phyloP scores from a whole-genome alignment of 176 grass and related monocot species.

The Rhynchospora breviuscula region DNA sequence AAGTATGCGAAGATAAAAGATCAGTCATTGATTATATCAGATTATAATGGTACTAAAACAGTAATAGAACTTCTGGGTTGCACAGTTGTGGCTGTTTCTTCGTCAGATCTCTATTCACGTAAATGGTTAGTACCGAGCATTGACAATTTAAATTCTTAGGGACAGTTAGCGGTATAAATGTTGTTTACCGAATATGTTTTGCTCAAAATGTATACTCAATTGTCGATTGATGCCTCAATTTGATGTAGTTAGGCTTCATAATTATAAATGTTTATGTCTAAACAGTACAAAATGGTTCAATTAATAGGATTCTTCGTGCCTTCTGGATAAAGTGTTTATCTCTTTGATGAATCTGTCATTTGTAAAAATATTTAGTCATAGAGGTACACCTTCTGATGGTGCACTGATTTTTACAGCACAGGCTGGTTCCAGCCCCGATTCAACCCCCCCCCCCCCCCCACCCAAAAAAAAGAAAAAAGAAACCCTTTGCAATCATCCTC shows the following conservation, averaged over 20 bases:
- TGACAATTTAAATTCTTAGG: not conserved
- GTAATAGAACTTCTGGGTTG: constrained; percentile 60
- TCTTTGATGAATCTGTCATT: not conserved
- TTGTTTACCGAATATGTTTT: not conserved
- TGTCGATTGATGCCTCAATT: not conserved
- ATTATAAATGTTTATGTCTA: too few species aligned
- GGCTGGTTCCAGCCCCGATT: not conserved
- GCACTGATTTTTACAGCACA: not conserved
- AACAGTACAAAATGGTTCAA: too few species aligned
- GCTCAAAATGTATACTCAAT: not conserved
- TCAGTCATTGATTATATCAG: constrained; percentile 47
- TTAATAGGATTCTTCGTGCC: too few species aligned
- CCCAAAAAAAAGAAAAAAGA: too few species aligned
- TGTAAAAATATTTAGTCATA: not conserved
- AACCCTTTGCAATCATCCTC: constrained; percentile 1
- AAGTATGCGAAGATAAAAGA: constrained; percentile 72
- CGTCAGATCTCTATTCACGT: constrained; percentile 56
- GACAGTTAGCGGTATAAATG: not conserved
- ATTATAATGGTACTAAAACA: constrained; percentile 44
- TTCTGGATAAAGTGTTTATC: not conserved
- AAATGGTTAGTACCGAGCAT: constrained; percentile 65
- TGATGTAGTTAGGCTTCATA: not conserved
- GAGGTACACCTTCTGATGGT: not conserved
- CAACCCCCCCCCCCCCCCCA: too few species aligned
- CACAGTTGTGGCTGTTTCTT: constrained; percentile 65